These are phyloP conservation scores for Platanthera guangdongensis DNA, from an alignment of 106 monocot genomes.

Conservation along the genomic window DNA sequence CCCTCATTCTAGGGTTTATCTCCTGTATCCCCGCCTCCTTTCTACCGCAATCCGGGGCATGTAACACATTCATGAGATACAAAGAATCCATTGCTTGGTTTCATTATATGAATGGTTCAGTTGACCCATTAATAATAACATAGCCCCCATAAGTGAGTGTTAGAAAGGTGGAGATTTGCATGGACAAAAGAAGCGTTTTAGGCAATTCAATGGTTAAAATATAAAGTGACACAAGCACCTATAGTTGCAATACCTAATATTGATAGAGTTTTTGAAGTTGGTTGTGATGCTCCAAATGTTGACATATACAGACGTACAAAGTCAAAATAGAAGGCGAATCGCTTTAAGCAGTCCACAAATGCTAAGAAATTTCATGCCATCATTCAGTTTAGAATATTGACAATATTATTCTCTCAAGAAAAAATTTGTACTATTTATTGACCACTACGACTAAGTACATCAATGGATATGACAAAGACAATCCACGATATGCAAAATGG, in stretches of 20 bases:
- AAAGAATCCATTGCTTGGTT: neutral
- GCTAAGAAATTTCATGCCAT: neutral
- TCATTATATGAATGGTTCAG: neutral
- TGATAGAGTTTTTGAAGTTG: neutral
- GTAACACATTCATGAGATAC: neutral
- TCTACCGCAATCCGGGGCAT: too few relatives aligned
- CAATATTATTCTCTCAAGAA: neutral
- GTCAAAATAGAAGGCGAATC: neutral
- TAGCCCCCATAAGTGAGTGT: neutral
- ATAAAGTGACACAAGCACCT: neutral
- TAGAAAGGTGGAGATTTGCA: neutral
- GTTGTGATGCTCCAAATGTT: neutral
- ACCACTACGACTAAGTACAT: neutral
- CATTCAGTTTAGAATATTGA: neutral
- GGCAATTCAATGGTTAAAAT: neutral
- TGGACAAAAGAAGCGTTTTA: neutral
- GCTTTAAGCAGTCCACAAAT: neutral
- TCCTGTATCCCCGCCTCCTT: too few relatives aligned
- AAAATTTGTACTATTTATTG: neutral
- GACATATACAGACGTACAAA: neutral
- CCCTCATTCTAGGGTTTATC: too few relatives aligned
- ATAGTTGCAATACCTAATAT: neutral
- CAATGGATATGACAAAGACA: neutral
- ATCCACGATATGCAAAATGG: neutral
- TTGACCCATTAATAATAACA: neutral